Conservation (phyloP, 352 stramenopile genomes). For the Elongisporangium prolatum region DNA sequence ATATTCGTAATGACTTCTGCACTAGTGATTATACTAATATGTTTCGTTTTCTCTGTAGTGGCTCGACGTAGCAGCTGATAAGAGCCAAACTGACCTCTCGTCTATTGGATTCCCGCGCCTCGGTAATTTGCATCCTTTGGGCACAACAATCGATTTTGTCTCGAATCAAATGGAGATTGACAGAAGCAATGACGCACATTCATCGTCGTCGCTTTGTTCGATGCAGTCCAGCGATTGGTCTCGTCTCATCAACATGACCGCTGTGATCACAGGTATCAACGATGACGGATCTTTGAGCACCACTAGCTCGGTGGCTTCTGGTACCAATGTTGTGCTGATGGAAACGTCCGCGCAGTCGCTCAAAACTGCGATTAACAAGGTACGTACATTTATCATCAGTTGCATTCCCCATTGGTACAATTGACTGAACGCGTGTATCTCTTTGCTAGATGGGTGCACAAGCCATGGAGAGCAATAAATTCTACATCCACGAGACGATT, state of each 20-base stretch:
- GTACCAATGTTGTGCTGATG: conserved; percentile 85
- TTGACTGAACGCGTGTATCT: not conserved
- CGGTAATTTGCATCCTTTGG: conserved; percentile 77
- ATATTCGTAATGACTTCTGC: not conserved
- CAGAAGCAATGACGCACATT: conserved; percentile 41
- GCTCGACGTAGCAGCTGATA: conserved; percentile 76
- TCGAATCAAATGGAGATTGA: conserved; percentile 70
- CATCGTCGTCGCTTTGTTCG: conserved; percentile 57
- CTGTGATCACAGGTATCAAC: conserved; percentile 83
- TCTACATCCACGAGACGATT: conserved; percentile 78
- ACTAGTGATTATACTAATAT: not conserved
- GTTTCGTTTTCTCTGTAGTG: conserved; percentile 26
- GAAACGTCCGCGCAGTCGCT: conserved; percentile 75
- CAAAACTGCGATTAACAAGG: conserved; percentile 83
- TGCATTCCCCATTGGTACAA: not conserved
- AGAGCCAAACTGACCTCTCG: conserved; percentile 62
- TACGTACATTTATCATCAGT: conserved; percentile 8
- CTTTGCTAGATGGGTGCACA: conserved; percentile 61
- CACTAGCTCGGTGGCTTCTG: conserved; percentile 68
- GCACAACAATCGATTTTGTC: conserved; percentile 76
- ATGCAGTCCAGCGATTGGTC: conserved; percentile 83
- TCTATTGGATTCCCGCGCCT: conserved; percentile 78
- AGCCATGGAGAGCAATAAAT: conserved; percentile 72
- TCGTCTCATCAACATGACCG: conserved; percentile 81
- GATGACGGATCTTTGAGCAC: conserved; percentile 78